Base-by-base conservation (phyloP, 371 early-diverging fungal genomes). In the Apophysomyces variabilis region DNA sequence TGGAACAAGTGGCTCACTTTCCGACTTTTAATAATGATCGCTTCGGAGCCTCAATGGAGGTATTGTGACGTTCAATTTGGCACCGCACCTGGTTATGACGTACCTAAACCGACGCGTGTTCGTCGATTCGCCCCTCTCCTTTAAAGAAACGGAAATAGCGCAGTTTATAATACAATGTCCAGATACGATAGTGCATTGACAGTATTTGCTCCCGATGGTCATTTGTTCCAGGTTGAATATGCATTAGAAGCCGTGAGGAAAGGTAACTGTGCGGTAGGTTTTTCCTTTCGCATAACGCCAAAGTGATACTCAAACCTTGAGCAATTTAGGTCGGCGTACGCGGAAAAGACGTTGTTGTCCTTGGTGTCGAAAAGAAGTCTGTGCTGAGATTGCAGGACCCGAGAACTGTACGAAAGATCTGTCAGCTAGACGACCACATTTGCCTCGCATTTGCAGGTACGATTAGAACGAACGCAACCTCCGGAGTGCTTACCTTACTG, bases 151-250 rank as follows among this genome's bases (percentile, higher is more conserved):
- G 32, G 46, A n/a, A 45, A 45, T 3, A 13, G 16, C 9, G n/a
- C 57, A 18, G 32, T 18, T 61, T 26, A 38, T 50, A 58, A 32
- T 26, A 63, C 38, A 57, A 83, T 83, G 83, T 80, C 80, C 66
- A 85, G 91, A 68, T 94, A 94, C 87, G 94, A 94, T 85, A 90
- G 93, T 69, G 97, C 98, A 59, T 88, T 99, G 67, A 99, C 99
- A 57, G 95, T 99, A 66, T 99, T 99, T 80, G 99, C 99, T 38
- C 99, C 99, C 50, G 99, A 99, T 80, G 99, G 99, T 60, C 98
- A 99, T 80, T 85, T 99, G 65, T 98, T 99, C 82, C 99, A 99
- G 89, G 99, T 99, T 65, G 99, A 99, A 86, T 99, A 99, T 81
- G 99, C 99, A 57, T 93, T 98, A 66, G 98, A 99, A 74, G 99